Conservation (phyloP, 176 grass and related monocot genomes). For the Zoysia pacifica region DNA sequence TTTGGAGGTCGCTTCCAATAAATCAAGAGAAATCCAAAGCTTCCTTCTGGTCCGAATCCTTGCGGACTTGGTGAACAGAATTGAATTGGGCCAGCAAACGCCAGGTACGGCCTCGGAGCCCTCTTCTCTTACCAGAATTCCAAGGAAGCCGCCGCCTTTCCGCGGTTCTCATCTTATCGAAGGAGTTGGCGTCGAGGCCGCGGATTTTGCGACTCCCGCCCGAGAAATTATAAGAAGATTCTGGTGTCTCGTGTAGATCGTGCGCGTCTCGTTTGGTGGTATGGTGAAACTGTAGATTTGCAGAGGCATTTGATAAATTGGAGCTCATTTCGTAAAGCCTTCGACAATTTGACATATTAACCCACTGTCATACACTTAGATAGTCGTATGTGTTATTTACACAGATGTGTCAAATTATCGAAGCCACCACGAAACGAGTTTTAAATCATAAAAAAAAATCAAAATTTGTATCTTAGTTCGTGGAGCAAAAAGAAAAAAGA, state of each 20-base stretch:
- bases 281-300: constrained; percentile 43
- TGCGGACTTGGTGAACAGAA: constrained; percentile 46
- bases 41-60: constrained; percentile 31
- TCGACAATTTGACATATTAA: too few relatives aligned
- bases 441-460: too few relatives aligned
- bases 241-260: constrained; percentile 20
- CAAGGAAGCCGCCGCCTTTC: constrained; percentile 33
- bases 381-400: too few relatives aligned
- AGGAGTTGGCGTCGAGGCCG: constrained; percentile 1
- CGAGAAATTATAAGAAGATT: constrained; percentile 11
- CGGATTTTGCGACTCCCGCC: constrained; percentile 3
- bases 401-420: too few relatives aligned
- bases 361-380: too few relatives aligned
- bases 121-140: constrained; percentile 27
- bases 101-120: constrained; percentile 7
- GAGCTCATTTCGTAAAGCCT: too few relatives aligned
- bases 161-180: constrained; percentile 2
- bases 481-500: background rate
- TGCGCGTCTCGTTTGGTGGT: constrained; percentile 28
- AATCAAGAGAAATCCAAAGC: constrained; percentile 37
- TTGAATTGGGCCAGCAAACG: constrained; percentile 34
- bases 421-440: too few relatives aligned
- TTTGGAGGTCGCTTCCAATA: constrained; percentile 39
- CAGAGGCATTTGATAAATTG: too few relatives aligned
- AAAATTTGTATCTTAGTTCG: background rate